These are phyloP conservation scores for Globisporangium cylindrosporum DNA, from an alignment of 352 stramenopile species.

Conservation along the genomic window DNA sequence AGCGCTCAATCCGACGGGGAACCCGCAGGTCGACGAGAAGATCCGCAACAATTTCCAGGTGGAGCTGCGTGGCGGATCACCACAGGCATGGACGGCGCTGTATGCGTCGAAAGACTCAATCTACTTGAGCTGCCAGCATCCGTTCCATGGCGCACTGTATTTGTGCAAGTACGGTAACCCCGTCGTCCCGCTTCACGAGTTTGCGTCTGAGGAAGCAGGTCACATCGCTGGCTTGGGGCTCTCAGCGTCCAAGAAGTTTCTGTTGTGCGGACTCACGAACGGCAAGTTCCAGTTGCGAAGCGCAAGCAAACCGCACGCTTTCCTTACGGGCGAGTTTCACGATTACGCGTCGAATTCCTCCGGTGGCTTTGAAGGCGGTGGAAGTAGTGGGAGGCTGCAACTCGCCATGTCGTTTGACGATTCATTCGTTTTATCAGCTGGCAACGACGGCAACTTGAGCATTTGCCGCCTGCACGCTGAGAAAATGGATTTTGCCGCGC, in stretches of 20 bases:
- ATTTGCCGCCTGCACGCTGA: constrained; percentile 61
- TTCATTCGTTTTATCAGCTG: constrained; percentile 66
- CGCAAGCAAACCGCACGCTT: constrained; percentile 45
- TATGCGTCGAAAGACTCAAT: constrained; percentile 43
- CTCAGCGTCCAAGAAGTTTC: constrained; percentile 56
- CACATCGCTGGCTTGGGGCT: constrained; percentile 40
- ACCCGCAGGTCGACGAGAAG: constrained; percentile 44
- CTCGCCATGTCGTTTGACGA: constrained; percentile 84
- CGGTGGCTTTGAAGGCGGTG: background rate
- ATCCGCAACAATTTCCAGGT: constrained; percentile 48
- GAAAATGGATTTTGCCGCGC: constrained; percentile 43
- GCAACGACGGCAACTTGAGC: constrained; percentile 75
- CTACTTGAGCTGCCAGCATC: constrained; percentile 44
- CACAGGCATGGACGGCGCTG: constrained; percentile 34
- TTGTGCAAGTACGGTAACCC: constrained; percentile 30
- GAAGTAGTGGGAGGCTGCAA: constrained; percentile 19
- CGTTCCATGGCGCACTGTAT: constrained; percentile 34
- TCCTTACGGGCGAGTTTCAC: constrained; percentile 76
- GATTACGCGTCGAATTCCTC: constrained; percentile 31
- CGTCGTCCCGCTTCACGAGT: constrained; percentile 31
- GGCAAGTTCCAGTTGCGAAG: constrained; percentile 81
- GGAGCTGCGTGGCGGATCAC: constrained; percentile 23
- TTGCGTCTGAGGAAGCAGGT: constrained; percentile 34
- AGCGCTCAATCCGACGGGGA: constrained; percentile 35
- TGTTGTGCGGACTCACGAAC: constrained; percentile 75